phyloP scores from a whole-genome alignment of 305 asterid species.

The Solanum hybrid region DNA sequence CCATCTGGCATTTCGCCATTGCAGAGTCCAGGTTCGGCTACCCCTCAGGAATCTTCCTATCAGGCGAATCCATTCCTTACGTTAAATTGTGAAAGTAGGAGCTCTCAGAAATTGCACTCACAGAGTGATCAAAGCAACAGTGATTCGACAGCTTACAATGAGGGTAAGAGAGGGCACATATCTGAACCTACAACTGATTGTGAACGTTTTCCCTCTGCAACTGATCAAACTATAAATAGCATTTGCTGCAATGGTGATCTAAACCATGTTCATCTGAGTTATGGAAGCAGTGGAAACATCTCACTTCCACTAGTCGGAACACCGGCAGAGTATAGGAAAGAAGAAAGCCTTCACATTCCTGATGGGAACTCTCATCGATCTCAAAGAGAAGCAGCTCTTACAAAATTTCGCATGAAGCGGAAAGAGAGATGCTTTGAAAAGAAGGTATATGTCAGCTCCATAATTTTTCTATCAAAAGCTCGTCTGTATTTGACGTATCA shows the following conservation, averaged over 20 bases:
- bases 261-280: conserved; percentile 18
- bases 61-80: conserved; percentile 23
- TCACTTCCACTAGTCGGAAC: conserved; percentile 15
- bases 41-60: conserved; percentile 29
- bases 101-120: conserved; percentile 29
- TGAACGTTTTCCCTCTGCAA: conserved; percentile 36
- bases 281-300: conserved; percentile 33
- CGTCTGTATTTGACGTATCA: neutral
- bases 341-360: conserved; percentile 31
- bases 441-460: conserved; percentile 46
- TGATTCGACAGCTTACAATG: conserved; percentile 32
- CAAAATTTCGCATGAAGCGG: conserved; percentile 73
- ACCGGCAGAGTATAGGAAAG: conserved; percentile 35
- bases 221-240: conserved; percentile 54
- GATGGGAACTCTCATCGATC: conserved; percentile 47
- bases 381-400: conserved; percentile 80
- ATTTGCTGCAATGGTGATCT: conserved; percentile 38
- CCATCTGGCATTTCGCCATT: conserved; percentile 29
- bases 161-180: conserved; percentile 23
- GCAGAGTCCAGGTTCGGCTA: conserved; percentile 39
- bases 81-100: conserved; percentile 20
- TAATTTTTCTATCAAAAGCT: neutral
- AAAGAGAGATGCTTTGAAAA: conserved; percentile 95
- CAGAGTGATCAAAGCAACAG: conserved; percentile 25
- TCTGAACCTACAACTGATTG: conserved; percentile 23